Evolutionary conservation across 208 protist species (phyloP).

Genomic region (Leishmania gerbilli): DNA sequence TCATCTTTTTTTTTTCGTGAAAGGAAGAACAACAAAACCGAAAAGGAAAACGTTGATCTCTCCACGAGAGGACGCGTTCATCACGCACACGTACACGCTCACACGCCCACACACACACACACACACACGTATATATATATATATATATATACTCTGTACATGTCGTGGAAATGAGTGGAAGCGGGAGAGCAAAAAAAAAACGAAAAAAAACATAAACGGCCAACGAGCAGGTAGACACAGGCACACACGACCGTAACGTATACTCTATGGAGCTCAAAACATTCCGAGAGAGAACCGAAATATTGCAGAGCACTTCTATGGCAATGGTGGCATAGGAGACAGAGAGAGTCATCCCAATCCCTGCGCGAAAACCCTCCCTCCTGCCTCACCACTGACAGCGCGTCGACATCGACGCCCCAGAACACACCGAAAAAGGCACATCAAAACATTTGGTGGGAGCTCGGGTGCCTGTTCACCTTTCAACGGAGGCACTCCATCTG

Average conservation of each 20-base stretch:
- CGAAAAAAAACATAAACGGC: not conserved
- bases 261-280: not conserved
- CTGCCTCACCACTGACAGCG: not conserved
- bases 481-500: slow-evolving; percentile 9
- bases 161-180: not conserved
- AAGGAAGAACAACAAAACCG: not conserved
- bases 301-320: not conserved
- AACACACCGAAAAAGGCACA: not conserved
- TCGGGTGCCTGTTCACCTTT: not conserved
- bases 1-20: not conserved
- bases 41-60: not conserved
- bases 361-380: not conserved
- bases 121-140: not conserved
- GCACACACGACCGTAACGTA: not conserved
- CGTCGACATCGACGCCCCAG: not conserved
- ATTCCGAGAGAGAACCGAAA: not conserved
- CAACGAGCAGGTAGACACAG: not conserved
- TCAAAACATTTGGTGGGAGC: too few species aligned
- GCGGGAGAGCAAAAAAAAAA: too few species aligned
- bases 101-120: not conserved
- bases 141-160: not conserved
- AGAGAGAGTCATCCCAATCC: not conserved
- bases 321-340: not conserved
- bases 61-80: not conserved
- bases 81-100: not conserved